Evolutionary conservation across 352 stramenopile genomes (phyloP).

Genomic region (Globisporangium takayamanum): DNA sequence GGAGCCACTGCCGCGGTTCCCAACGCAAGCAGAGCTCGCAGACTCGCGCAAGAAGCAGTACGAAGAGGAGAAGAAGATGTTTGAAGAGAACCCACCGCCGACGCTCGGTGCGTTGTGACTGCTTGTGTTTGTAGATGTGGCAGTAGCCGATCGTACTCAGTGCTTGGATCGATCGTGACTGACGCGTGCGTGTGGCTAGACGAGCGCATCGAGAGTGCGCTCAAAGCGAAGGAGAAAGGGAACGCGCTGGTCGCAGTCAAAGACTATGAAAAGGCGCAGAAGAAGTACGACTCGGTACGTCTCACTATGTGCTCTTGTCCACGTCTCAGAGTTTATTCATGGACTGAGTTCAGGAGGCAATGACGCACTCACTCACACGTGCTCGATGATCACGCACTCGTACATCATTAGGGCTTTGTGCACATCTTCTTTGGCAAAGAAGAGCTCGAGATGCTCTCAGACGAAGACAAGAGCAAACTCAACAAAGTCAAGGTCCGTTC

Average conservation of each 20-base stretch:
- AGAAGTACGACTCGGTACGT: conserved; percentile 78
- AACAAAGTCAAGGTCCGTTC: conserved; percentile 65
- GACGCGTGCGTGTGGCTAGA: conserved; percentile 24
- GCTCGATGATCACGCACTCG: not conserved
- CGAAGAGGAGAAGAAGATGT: conserved; percentile 80
- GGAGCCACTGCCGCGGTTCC: conserved; percentile 77
- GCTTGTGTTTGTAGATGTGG: not conserved
- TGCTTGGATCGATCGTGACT: not conserved
- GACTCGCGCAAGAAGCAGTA: conserved; percentile 77
- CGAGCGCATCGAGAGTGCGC: conserved; percentile 53
- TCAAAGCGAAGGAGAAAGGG: conserved; percentile 78
- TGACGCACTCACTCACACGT: not conserved
- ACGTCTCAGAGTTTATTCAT: not conserved
- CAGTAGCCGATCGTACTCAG: not conserved
- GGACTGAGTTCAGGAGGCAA: not conserved
- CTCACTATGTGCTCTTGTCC: not conserved
- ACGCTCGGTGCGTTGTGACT: conserved; percentile 45
- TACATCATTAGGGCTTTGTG: conserved; percentile 56
- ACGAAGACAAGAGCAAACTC: conserved; percentile 70
- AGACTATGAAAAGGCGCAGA: conserved; percentile 74
- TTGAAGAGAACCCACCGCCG: conserved; percentile 77
- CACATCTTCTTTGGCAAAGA: conserved; percentile 86
- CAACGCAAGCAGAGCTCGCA: conserved; percentile 72
- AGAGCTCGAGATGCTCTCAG: conserved; percentile 73
- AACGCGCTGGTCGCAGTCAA: conserved; percentile 60